Base-by-base conservation (phyloP, 148 eudicot species). In the Diospyros lotus region DNA sequence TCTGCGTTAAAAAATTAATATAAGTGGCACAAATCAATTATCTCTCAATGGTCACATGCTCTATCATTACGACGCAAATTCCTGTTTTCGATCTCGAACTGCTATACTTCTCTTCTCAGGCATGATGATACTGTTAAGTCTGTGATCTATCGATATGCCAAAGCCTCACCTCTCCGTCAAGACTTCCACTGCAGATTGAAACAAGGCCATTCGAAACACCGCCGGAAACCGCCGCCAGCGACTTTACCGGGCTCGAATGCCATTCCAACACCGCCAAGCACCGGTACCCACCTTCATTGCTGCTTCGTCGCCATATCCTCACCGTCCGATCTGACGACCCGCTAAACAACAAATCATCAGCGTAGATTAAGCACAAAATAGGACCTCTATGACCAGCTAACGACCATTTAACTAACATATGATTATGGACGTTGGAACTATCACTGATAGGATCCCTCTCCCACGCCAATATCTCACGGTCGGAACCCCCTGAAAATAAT, bases 261-360 rank as follows among this genome's bases (percentile, higher is more conserved):
- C 86, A 84, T 71, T 81, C 87, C 73, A 84, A 63, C 39, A 84
- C 82, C 40, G 68, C 81, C 73, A 84, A 38, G 38, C 86, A 83
- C 69, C 77, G 40, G 62, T 68, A 66, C 12, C 18, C 72, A 10
- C 41, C 66, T 65, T 9, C n/a, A 9, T 6, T 63, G 69, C 39
- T 64, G 53, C 14, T 67, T 7, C 68, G 69, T 9, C 72, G 81
- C 84, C 81, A 82, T 15, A 81, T 53, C 80, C 84, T 76, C 17
- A 84, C 84, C 73, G 87, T 84, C 54, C 76, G 84, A 84, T 84
- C 87, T 13, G 82, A 79, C 0, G 84, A 79, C 18, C 87, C 84
- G 48, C 86, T 84, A 44, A 76, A 79, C 50, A 84, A 84, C 80
- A 78, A 28, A 73, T 76, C 80, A 51, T 66, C 80, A 40, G 75